A percentile compares a stretch with the other conserved stretches of the same genome.
phyloP scores from a whole-genome alignment of 768 basidiomycete species.

The Tulasnella sp. region DNA sequence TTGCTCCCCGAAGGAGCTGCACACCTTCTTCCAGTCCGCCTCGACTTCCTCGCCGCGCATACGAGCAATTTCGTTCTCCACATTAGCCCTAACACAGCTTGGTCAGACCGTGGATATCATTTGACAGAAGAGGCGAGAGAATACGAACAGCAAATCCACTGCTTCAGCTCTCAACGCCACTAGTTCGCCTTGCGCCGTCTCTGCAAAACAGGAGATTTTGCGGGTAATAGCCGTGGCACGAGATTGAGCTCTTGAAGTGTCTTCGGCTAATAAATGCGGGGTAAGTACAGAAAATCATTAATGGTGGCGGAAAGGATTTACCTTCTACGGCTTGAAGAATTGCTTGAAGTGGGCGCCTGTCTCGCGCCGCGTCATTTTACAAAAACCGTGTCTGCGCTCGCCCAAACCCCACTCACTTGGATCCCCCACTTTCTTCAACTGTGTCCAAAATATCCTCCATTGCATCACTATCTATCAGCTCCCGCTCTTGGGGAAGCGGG shows the following conservation, averaged over 20 bases:
- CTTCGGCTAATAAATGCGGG: background rate
- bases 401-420: background rate
- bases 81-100: background rate
- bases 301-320: background rate
- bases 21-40: background rate
- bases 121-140: too few relatives aligned
- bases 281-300: background rate
- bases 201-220: background rate
- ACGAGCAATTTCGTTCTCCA: background rate
- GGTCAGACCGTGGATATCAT: too few relatives aligned
- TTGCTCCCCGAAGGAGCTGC: conserved; percentile 3
- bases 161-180: background rate
- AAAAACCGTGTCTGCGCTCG: background rate
- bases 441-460: background rate
- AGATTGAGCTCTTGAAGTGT: background rate
- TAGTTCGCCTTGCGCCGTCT: background rate
- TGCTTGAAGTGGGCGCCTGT: background rate
- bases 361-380: background rate
- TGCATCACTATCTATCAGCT: background rate
- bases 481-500: background rate
- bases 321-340: background rate
- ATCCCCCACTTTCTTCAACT: background rate
- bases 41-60: background rate
- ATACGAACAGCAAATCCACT: background rate
- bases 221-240: background rate